These are phyloP conservation scores for Candida ulmi DNA, from an alignment of 805 yeast genomes.

Conservation along the genomic window DNA sequence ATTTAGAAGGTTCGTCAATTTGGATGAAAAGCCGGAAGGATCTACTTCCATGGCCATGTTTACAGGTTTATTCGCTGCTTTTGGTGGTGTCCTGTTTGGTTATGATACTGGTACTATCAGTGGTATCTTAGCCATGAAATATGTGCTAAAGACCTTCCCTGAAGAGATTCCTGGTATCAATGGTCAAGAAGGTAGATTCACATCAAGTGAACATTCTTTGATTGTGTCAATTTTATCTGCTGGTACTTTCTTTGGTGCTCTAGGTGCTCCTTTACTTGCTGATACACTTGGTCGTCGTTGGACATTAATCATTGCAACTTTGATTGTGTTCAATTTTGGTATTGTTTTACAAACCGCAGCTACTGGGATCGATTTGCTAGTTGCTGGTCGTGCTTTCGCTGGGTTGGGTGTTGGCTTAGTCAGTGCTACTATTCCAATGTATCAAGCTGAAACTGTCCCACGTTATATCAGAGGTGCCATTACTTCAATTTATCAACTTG, in stretches of 20 bases:
- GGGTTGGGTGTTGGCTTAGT: slow-evolving; percentile 73
- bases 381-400: slow-evolving; percentile 64
- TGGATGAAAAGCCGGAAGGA: slow-evolving; percentile 44
- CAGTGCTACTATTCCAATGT: slow-evolving; percentile 68
- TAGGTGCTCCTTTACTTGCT: slow-evolving; percentile 51
- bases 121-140: slow-evolving; percentile 53
- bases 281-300: slow-evolving; percentile 53
- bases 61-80: slow-evolving; percentile 58
- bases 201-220: slow-evolving; percentile 46
- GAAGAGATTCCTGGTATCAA: slow-evolving; percentile 27
- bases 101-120: slow-evolving; percentile 62
- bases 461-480: slow-evolving; percentile 74
- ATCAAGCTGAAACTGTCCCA: slow-evolving; percentile 81
- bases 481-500: slow-evolving; percentile 71
- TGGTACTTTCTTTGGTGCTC: slow-evolving; percentile 68
- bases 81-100: slow-evolving; percentile 64
- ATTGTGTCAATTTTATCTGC: slow-evolving; percentile 65
- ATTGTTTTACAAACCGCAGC: slow-evolving; percentile 43
- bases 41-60: slow-evolving; percentile 42
- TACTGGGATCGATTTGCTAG: slow-evolving; percentile 41
- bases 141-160: slow-evolving; percentile 41
- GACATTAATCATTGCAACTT: slow-evolving; percentile 37
- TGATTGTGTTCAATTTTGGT: slow-evolving; percentile 48
- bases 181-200: slow-evolving; percentile 30
- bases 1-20: slow-evolving; percentile 32